Evolutionary conservation across 169 alveolate species (phyloP), one percentile per base, ranked within the genome.

Genomic region (Eimeria praecox): DNA sequence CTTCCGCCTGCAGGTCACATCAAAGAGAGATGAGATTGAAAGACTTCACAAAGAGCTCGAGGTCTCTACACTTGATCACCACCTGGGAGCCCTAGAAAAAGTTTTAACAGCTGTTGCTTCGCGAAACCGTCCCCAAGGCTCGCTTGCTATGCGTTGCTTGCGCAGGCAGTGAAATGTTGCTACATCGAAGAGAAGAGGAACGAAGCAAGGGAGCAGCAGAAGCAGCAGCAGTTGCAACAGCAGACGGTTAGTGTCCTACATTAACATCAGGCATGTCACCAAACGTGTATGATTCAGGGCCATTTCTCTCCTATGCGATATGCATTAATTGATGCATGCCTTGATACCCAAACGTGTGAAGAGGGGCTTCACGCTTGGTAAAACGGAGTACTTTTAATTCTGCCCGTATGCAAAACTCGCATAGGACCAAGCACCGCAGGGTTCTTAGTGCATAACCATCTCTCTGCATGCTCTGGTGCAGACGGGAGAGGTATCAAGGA

Each of bases 1-100:
- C 91, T 46, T 35, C 27, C 14, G n/a, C 62, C 97, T 98, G 62
- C 97, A 98, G 96, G 99, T 98, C 42, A 97, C 97, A 83, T 97
- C 97, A 95, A 97, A 97, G 96, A 98, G 97, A 88, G 98, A 97
- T 92, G 98, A 97, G 93, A 98, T 98, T 30, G 98, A 97, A 92
- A 96, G 98, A 86, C 97, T 97, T 69, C 98, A 98, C 71, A 97
- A 97, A 92, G 98, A 98, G 75, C 89, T 93, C 33, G 96, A 88
- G 94, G 96, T 93, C 9, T 83, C 44, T 83, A 30, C 59, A 46
- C 44, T 24, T 44, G 44, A 80, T 46, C 44, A 49, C 18, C 38
- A 42, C 20, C 42, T 44, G 59, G 5, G 16, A 80, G 24, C 44
- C 44, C 0, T n/a, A 80, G 89, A 1, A n/a, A 42, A 27, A 4